Evolutionary conservation across 2,329 filamentous ascomycete genomes (phyloP).

Genomic region (Cordyceps tenuipes): DNA sequence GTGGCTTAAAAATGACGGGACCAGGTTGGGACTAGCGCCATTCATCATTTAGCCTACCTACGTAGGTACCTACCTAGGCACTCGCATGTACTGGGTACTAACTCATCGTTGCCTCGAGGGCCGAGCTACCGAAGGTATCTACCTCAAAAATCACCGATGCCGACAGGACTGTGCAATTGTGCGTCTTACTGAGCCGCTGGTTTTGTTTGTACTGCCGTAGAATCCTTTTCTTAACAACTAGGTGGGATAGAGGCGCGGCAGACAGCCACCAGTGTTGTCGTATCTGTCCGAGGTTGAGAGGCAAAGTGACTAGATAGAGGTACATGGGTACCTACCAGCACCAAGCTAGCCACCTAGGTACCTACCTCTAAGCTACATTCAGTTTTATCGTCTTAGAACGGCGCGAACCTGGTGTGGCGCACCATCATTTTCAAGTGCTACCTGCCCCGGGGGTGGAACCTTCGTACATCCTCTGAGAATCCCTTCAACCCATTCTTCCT

Average conservation of each 20-base stretch:
- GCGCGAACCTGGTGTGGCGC: constrained; percentile 5
- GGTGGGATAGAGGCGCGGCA: not conserved
- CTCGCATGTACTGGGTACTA: not conserved
- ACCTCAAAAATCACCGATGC: no score
- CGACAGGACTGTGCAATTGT: no score
- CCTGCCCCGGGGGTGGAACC: constrained; percentile 11
- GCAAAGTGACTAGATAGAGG: not conserved
- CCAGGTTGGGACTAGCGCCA: constrained; percentile 7
- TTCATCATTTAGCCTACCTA: no score
- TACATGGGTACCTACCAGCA: no score
- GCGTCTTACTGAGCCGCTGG: no score
- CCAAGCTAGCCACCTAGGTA: no score
- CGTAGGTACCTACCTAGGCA: not conserved
- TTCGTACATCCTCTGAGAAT: constrained; percentile 6
- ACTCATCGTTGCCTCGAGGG: no score
- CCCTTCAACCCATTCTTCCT: constrained; percentile 7
- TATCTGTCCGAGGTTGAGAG: not conserved
- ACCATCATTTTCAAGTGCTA: not conserved
- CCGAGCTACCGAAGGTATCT: no score
- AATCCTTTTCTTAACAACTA: not conserved
- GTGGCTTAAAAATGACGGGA: not conserved
- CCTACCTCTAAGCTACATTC: not conserved
- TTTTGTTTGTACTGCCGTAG: not conserved
- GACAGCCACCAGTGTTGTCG: not conserved
- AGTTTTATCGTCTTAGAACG: not conserved